Base-by-base conservation (phyloP, 768 basidiomycete species). In the Epithele typhae region DNA sequence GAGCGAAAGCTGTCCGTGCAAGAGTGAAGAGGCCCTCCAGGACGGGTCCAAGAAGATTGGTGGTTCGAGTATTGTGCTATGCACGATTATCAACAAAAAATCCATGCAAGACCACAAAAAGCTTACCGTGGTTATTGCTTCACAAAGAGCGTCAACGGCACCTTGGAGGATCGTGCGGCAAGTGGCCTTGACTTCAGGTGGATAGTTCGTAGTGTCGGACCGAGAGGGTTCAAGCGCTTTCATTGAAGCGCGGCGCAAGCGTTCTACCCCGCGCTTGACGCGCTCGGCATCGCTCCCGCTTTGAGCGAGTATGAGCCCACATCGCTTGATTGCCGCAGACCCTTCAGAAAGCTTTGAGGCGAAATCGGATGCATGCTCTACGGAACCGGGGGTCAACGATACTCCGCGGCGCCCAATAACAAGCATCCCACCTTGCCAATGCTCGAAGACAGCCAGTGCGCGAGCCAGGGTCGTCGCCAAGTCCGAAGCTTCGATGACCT, bases 211-310 rank as follows among this genome's bases (percentile, higher is more conserved):
- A 32, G 38, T 43, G 6, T 34, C 3, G 17, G 25, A 15, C 7
- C 22, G 39, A 15, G 37, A 25, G 4, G 51, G 35, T 33, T 83
- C 82, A 15, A 84, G 43, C 17, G 71, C 52, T 37, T 73, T 77
- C 25, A 78, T 54, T 11, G 68, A 67, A n/a, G 68, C 64, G 42
- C 81, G 72, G 17, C 83, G 70, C 12, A 82, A 55, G 41, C 78
- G 68, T 59, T 86, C 85, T 10, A 87, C 51, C 0, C 80, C 76
- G 21, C 83, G 73, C 41, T 78, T 75, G 12, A 83, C 64, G 60
- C 85, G 87, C 18, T 68, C 71, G 18, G 75, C 71, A n/a, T 68
- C 66, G 35, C 67, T 63, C 19, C 49, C 43, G 22, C 56, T 32
- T 40, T 50, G 37, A 8, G 23, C 35, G 10, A 54, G 24, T 25